phyloP scores from a whole-genome alignment of 768 basidiomycete genomes.

The Scleroderma bovista region DNA sequence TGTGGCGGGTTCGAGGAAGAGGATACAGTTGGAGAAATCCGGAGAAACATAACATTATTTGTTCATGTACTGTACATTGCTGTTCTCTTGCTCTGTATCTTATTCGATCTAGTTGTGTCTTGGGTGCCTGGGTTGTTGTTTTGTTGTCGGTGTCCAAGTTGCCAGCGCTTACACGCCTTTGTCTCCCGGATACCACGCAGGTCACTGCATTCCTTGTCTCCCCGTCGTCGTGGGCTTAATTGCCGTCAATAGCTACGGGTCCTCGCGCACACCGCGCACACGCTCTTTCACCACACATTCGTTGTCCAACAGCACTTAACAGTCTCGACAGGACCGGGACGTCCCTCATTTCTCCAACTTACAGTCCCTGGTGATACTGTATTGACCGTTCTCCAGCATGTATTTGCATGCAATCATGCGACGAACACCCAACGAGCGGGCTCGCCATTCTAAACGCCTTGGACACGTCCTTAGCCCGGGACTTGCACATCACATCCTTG shows the following conservation, averaged over 20 bases:
- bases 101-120: no score
- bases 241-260: background rate
- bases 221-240: background rate
- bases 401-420: constrained; percentile 23
- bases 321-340: background rate
- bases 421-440: constrained; percentile 30
- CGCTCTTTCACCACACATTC: background rate
- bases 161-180: background rate
- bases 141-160: no score
- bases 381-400: constrained; percentile 1
- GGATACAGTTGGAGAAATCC: constrained; percentile 64
- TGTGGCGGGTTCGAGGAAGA: constrained; percentile 63
- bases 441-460: constrained; percentile 26
- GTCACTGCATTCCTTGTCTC: background rate
- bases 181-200: background rate
- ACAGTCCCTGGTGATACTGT: constrained; percentile 2
- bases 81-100: constrained; percentile 3
- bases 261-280: background rate
- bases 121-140: no score
- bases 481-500: constrained; percentile 1
- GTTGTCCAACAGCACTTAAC: background rate
- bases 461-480: constrained; percentile 19
- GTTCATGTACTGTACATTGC: background rate
- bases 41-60: constrained; percentile 30
- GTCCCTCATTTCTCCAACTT: background rate